Conservation (phyloP, 257 asterid species). For the Ballota nigra region DNA sequence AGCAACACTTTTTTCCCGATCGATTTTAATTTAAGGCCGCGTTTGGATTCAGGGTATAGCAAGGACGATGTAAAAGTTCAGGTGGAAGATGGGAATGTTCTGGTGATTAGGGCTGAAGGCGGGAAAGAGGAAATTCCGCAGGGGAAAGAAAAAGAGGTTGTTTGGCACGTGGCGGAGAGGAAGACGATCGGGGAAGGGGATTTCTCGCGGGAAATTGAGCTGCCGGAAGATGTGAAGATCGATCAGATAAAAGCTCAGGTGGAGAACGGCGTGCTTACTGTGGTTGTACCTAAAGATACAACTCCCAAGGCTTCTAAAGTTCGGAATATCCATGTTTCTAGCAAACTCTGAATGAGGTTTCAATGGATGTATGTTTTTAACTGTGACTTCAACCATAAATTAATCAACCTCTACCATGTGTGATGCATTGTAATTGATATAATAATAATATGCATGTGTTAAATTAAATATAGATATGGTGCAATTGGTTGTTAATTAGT, state of each 20-base stretch:
- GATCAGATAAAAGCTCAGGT: conserved; percentile 78
- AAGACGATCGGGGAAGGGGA: conserved; percentile 35
- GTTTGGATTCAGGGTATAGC: conserved; percentile 45
- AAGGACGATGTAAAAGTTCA: conserved; percentile 71
- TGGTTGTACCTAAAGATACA: conserved; percentile 71
- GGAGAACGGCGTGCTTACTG: conserved; percentile 78
- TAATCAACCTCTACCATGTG: background rate
- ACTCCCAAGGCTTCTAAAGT: conserved; percentile 54
- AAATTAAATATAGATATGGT: no score
- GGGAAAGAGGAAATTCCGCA: conserved; percentile 31
- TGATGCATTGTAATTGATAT: background rate
- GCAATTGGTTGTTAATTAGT: no score
- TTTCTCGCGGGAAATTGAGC: conserved; percentile 58
- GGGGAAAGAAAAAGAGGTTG: conserved; percentile 46
- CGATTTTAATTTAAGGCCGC: background rate
- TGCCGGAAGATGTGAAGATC: conserved; percentile 72
- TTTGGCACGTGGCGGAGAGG: conserved; percentile 93
- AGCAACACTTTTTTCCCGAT: background rate
- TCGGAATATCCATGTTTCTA: conserved; percentile 57
- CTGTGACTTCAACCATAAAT: background rate
- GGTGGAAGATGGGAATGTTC: conserved; percentile 64
- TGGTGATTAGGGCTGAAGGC: conserved; percentile 60
- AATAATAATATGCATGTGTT: no score
- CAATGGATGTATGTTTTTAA: no score
- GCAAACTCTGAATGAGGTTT: conserved; percentile 49